Conservation (phyloP, 2,329 filamentous ascomycete genomes). For the Pseudogymnoascus sp. region DNA sequence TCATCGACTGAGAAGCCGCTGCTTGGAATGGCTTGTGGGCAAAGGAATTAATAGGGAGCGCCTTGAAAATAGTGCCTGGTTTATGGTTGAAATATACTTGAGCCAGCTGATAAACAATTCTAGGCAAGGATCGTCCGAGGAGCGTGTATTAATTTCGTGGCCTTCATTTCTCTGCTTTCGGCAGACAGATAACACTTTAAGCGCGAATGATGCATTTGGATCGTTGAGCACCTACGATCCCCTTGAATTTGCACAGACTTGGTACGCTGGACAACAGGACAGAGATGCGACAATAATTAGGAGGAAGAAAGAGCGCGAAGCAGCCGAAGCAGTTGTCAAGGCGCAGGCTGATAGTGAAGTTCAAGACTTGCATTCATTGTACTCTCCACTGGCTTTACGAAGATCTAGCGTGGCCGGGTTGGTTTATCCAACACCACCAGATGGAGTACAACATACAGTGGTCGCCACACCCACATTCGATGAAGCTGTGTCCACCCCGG, state of each 20-base stretch:
- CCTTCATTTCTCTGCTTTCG: conserved; percentile 28
- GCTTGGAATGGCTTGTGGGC: conserved; percentile 27
- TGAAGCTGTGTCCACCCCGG: conserved; percentile 48
- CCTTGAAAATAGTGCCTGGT: conserved; percentile 27
- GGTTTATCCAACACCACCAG: conserved; percentile 67
- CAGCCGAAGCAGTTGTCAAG: conserved; percentile 29
- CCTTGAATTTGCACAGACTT: conserved; percentile 31
- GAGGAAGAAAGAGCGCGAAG: conserved; percentile 45
- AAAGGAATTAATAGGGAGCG: conserved; percentile 23
- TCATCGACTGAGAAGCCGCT: conserved; percentile 8
- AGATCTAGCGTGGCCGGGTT: conserved; percentile 45
- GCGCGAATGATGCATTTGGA: not conserved
- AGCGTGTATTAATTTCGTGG: conserved; percentile 27
- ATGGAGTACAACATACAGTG: conserved; percentile 49
- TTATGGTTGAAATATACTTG: conserved; percentile 24
- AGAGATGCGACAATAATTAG: conserved; percentile 40
- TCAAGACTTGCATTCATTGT: conserved; percentile 36
- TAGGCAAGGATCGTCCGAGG: conserved; percentile 3
- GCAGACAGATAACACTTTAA: conserved; percentile 11
- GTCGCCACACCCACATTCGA: conserved; percentile 52
- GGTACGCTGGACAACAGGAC: conserved; percentile 28
- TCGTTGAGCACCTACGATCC: conserved; percentile 22
- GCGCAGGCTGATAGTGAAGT: conserved; percentile 38
- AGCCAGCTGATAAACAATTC: not conserved
- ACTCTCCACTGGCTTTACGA: conserved; percentile 46